Percentiles rank a stretch among this genome's conserved stretches.
These are phyloP conservation scores for Torulaspora gathmanii DNA, from an alignment of 805 yeast genomes.

Conservation along the genomic window DNA sequence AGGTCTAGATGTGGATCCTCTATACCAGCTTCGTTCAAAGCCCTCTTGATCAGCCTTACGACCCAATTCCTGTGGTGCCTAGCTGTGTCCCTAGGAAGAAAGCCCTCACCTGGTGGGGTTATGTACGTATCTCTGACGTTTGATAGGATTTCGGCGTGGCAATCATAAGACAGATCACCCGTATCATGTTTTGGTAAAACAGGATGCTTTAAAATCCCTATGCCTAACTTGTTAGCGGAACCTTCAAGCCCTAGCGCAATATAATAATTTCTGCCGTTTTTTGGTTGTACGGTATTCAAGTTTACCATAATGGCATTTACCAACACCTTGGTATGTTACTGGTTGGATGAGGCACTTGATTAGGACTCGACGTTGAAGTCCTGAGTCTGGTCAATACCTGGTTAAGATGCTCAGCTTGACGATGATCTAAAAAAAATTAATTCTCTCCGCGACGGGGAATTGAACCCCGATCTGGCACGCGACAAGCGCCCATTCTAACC, in stretches of 20 bases:
- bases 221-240: constrained; percentile 93
- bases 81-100: constrained; percentile 93
- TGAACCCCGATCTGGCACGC: constrained; percentile 19
- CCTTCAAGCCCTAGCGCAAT: constrained; percentile 93
- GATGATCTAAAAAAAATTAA: constrained; percentile 4
- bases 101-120: constrained; percentile 98
- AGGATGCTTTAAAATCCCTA: constrained; percentile 80
- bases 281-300: constrained; percentile 30
- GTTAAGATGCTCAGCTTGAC: background rate
- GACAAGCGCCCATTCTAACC: constrained; percentile 19
- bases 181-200: constrained; percentile 21
- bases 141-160: constrained; percentile 72
- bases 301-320: constrained; percentile 26
- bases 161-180: constrained; percentile 52
- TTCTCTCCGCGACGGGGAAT: constrained; percentile 19
- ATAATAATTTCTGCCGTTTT: constrained; percentile 40
- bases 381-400: background rate
- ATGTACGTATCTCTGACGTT: constrained; percentile 92
- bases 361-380: too few species aligned
- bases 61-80: constrained; percentile 96
- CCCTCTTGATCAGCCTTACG: constrained; percentile 62
- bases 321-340: background rate
- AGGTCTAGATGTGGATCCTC: constrained; percentile 44
- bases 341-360: too few species aligned
- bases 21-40: constrained; percentile 60